These are phyloP conservation scores for Ogataea nitratoaversa DNA, from an alignment of 805 yeast species.

Conservation along the genomic window DNA sequence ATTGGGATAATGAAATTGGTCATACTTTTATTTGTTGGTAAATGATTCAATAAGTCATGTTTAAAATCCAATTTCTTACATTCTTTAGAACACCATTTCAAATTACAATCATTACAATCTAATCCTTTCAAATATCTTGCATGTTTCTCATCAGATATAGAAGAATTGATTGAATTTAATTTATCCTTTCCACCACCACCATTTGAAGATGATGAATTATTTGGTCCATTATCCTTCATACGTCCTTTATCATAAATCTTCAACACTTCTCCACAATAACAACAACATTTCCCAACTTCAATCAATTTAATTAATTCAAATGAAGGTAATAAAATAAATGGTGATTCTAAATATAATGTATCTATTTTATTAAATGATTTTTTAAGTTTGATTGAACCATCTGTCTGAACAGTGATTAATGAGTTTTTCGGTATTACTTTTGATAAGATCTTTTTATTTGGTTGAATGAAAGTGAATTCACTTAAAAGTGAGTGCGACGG, in stretches of 20 bases:
- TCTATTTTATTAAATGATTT: slow-evolving; percentile 13
- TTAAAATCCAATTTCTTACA: slow-evolving; percentile 26
- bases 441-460: slow-evolving; percentile 3
- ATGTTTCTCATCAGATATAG: slow-evolving; percentile 21
- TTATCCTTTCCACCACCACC: slow-evolving; percentile 7
- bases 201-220: neutral
- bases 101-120: slow-evolving; percentile 28
- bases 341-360: slow-evolving; percentile 27
- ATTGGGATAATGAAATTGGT: slow-evolving; percentile 16
- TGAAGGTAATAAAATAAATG: slow-evolving; percentile 24
- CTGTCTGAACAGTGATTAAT: slow-evolving; percentile 3
- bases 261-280: slow-evolving; percentile 29
- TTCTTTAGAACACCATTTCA: slow-evolving; percentile 28
- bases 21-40: slow-evolving; percentile 28
- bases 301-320: slow-evolving; percentile 25
- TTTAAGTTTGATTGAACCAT: slow-evolving; percentile 9
- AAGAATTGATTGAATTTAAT: slow-evolving; percentile 6
- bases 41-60: slow-evolving; percentile 24
- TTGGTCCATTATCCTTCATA: slow-evolving; percentile 14
- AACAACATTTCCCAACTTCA: slow-evolving; percentile 29
- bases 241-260: slow-evolving; percentile 29
- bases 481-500: neutral
- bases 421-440: slow-evolving; percentile 11
- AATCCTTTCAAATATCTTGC: slow-evolving; percentile 27
- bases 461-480: slow-evolving; percentile 1